These are phyloP conservation scores for Coemansia sp. DNA, from an alignment of 192 early-diverging fungal genomes.

Conservation along the genomic window DNA sequence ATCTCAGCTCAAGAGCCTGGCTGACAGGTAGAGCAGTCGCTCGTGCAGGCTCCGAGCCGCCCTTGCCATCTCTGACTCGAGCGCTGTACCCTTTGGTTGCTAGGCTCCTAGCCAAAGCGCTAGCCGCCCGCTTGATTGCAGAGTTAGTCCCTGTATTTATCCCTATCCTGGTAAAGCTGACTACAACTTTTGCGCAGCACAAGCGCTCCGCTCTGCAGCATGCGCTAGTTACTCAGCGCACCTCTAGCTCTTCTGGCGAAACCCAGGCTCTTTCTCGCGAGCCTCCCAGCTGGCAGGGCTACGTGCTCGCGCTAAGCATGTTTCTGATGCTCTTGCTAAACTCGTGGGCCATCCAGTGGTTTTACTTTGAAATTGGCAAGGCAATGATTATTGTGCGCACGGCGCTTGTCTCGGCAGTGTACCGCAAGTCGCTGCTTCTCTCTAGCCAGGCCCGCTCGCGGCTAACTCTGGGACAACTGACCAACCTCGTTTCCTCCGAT, in stretches of 20 bases:
- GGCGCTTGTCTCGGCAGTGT: conserved; percentile 59
- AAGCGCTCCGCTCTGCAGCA: conserved; percentile 33
- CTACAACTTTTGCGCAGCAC: conserved; percentile 45
- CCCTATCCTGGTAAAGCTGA: conserved; percentile 43
- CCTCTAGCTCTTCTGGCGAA: not conserved
- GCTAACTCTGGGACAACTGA: conserved; percentile 37
- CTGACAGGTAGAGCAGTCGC: not conserved
- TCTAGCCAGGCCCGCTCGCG: conserved; percentile 49
- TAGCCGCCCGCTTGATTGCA: conserved; percentile 33
- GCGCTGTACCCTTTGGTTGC: conserved; percentile 31
- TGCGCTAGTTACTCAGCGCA: not conserved
- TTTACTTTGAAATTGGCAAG: conserved; percentile 48
- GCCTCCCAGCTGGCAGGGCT: conserved; percentile 55
- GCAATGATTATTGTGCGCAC: conserved; percentile 42
- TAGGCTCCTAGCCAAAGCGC: conserved; percentile 21
- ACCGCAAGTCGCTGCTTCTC: conserved; percentile 63
- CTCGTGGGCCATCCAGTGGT: conserved; percentile 59
- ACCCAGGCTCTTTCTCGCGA: not conserved
- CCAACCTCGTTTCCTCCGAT: conserved; percentile 46
- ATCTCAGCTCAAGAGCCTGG: not conserved
- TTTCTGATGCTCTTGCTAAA: conserved; percentile 46
- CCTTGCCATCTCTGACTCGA: conserved; percentile 7
- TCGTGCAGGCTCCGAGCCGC: not conserved
- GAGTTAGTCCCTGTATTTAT: conserved; percentile 48
- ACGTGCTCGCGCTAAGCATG: conserved; percentile 47